Conservation (phyloP, 805 yeast genomes). For the Ascoidea rubescens region DNA sequence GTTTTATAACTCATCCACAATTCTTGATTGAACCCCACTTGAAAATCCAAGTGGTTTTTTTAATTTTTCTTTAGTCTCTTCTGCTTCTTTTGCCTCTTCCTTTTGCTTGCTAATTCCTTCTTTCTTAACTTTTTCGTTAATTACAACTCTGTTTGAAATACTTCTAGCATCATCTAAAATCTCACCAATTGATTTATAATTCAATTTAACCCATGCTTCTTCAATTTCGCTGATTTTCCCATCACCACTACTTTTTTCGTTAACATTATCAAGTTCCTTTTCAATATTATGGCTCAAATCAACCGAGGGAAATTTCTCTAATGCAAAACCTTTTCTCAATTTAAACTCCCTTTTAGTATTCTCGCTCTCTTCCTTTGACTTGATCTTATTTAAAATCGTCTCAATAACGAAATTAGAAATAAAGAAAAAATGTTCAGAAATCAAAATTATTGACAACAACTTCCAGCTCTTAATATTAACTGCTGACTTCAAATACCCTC, state of each 20-base stretch:
- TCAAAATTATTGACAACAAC: constrained; percentile 29
- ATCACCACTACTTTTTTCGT: background rate
- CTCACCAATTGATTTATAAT: background rate
- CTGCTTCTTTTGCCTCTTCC: background rate
- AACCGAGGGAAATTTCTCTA: constrained; percentile 1
- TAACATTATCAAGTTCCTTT: background rate
- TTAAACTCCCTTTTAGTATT: constrained; percentile 8
- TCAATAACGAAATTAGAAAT: constrained; percentile 21
- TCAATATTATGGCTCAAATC: background rate
- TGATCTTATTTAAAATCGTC: constrained; percentile 20
- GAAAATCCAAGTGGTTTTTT: background rate
- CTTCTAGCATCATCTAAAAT: background rate
- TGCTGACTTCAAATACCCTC: constrained; percentile 11
- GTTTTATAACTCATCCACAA: background rate
- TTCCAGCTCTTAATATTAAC: constrained; percentile 20
- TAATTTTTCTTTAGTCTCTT: background rate
- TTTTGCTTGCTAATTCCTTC: background rate
- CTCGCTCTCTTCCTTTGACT: constrained; percentile 20
- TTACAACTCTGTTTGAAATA: background rate
- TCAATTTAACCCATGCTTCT: background rate
- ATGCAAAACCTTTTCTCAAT: constrained; percentile 4
- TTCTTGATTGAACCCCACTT: background rate
- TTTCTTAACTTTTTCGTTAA: background rate
- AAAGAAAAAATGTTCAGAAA: constrained; percentile 42
- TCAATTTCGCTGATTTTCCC: background rate